Evolutionary conservation across 2,329 filamentous ascomycete species (phyloP).

Genomic region (Ceratocystiopsis brevicomis): DNA sequence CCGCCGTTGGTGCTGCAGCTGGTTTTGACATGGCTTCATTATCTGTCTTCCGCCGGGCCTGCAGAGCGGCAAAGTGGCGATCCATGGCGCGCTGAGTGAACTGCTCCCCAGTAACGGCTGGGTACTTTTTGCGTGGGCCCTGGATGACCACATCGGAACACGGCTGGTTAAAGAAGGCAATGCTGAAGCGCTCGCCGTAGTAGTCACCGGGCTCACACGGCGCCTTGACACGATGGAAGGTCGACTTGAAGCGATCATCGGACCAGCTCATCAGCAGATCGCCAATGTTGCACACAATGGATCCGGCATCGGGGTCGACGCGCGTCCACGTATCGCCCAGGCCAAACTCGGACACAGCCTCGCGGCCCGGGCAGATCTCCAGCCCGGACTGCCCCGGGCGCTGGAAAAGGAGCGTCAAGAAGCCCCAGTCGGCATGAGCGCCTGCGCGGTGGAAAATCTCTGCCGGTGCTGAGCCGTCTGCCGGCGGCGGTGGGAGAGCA

Average conservation of each 20-base stretch:
- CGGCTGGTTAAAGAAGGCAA: slow-evolving; percentile 42
- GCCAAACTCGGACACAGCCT: slow-evolving; percentile 38
- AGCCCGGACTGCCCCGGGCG: slow-evolving; percentile 39
- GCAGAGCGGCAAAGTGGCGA: slow-evolving; percentile 11
- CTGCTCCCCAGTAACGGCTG: slow-evolving; percentile 37
- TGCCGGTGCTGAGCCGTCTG: slow-evolving; percentile 18
- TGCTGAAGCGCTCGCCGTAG: slow-evolving; percentile 42
- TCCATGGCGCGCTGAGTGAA: slow-evolving; percentile 25
- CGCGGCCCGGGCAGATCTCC: slow-evolving; percentile 45
- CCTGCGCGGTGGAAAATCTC: slow-evolving; percentile 38
- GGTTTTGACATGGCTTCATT: not conserved
- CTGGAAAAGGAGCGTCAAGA: slow-evolving; percentile 45
- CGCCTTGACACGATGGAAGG: slow-evolving; percentile 44
- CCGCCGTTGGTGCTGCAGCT: not conserved
- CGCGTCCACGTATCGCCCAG: slow-evolving; percentile 43
- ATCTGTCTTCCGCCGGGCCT: slow-evolving; percentile 7
- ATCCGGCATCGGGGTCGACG: slow-evolving; percentile 32
- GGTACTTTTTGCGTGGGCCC: slow-evolving; percentile 42
- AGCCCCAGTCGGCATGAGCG: slow-evolving; percentile 41
- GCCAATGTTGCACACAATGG: slow-evolving; percentile 46
- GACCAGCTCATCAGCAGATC: slow-evolving; percentile 49
- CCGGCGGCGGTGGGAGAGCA: slow-evolving; percentile 6
- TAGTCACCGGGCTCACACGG: slow-evolving; percentile 32
- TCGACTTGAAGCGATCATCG: slow-evolving; percentile 48
- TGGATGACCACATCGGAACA: slow-evolving; percentile 38